Percentiles rank a stretch among this genome's conserved stretches.
These are phyloP conservation scores for Aspergillus sp. DNA, from an alignment of 2,329 filamentous ascomycete species.

Conservation along the genomic window DNA sequence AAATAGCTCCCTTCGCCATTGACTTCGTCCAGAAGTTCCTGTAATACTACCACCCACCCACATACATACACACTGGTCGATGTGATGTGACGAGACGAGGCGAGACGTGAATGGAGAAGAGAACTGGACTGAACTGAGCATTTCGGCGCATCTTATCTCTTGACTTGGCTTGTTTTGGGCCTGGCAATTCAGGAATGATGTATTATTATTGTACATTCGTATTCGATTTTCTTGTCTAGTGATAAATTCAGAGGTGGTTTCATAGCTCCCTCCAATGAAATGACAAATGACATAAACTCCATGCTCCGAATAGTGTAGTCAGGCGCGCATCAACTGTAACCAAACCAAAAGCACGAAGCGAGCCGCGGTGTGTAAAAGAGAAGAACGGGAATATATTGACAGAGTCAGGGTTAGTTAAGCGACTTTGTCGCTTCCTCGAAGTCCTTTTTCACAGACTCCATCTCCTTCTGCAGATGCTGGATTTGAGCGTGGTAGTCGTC, in stretches of 20 bases:
- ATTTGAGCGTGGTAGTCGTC: conserved; percentile 53
- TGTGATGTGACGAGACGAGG: neutral
- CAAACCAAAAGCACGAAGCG: conserved; percentile 7
- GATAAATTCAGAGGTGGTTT: neutral
- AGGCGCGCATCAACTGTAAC: conserved; percentile 8
- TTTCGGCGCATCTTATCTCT: conserved; percentile 4
- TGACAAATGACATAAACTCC: conserved; percentile 9
- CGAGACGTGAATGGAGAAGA: neutral
- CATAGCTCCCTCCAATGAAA: neutral
- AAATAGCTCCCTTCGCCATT: conserved; percentile 49
- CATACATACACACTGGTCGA: neutral
- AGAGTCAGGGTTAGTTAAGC: conserved; percentile 12
- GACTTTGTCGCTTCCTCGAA: conserved; percentile 56
- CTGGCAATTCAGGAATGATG: conserved; percentile 25
- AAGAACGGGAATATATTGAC: neutral
- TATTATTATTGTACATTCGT: conserved; percentile 37
- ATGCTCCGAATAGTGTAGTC: conserved; percentile 9
- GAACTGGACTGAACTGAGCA: neutral
- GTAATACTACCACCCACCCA: conserved; percentile 27
- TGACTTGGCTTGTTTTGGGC: neutral
- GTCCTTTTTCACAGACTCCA: conserved; percentile 59
- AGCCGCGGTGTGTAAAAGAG: neutral
- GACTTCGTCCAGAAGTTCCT: conserved; percentile 51
- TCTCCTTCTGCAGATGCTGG: conserved; percentile 61
- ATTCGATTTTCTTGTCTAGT: conserved; percentile 12